Evolutionary conservation across 2,329 filamentous ascomycete species (phyloP), one percentile per base, ranked within the genome.

Genomic region (Triangularia verruculosa): DNA sequence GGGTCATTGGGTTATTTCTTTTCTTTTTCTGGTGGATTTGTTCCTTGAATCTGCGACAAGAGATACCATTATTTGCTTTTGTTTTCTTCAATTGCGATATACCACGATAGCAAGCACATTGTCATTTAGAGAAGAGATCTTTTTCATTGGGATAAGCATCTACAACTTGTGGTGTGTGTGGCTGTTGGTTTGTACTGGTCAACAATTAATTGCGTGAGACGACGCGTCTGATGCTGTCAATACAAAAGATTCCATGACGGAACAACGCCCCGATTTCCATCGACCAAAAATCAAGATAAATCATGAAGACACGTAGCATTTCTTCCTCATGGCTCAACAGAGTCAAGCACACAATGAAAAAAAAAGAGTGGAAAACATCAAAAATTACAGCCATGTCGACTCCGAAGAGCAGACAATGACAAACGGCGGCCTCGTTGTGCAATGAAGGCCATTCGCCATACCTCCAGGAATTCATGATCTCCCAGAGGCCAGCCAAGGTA

Each of bases 41-140:
- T 17, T 47, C 12, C 39, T 47, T 47, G 9, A 47, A 58, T 34
- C 30, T 53, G 22, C 39, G 43, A 24, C 32, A 34, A 59, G 34
- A 59, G 57, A 59, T 59, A 59, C 57, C 57, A 59, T 4, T 27
- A 43, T 28, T 25, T 20, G 20, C 51, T 30, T 34, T 63, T 24
- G 13, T 13, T 28, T 58, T 20, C 17, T 43, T 65, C 47, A 57
- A 28, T 27, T 39, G 17, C 30, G 32, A 55, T 61, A 61, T 61
- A 61, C 59, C 59, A 61, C 59, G 27, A 47, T 55, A 55, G 59
- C 51, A 47, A 47, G 51, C 30, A 61, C 20, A 55, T 55, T 20
- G 20, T 27, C 20, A 25, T 54, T 15, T 25, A 27, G 51, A 54
- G 22, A 54, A 28, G 25, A 54, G 12, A 54, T 12, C 11, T 27